These are phyloP conservation scores for Luzula sylvatica DNA, from an alignment of 176 grass and related monocot genomes.

Conservation along the genomic window DNA sequence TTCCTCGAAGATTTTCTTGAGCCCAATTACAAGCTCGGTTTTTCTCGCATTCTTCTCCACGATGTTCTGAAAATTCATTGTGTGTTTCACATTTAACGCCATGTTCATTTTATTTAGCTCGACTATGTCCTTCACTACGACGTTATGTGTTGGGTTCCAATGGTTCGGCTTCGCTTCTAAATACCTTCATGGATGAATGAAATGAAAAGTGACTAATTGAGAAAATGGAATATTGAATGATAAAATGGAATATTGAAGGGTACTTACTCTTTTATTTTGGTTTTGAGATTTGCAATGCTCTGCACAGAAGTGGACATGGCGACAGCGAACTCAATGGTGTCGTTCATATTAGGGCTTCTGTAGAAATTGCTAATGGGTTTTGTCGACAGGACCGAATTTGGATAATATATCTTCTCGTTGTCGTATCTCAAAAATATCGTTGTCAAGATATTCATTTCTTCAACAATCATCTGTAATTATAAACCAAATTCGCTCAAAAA, in stretches of 20 bases:
- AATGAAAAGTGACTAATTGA: too few relatives aligned
- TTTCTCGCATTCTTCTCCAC: constrained; percentile 60
- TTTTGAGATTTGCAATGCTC: constrained; percentile 58
- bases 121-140: constrained; percentile 72
- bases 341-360: constrained; percentile 88
- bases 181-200: constrained; percentile 49
- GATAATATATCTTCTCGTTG: constrained; percentile 94
- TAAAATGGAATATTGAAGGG: too few relatives aligned
- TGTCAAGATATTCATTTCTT: constrained; percentile 99
- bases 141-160: constrained; percentile 56
- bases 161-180: constrained; percentile 84
- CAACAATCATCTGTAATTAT: constrained; percentile 66
- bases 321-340: constrained; percentile 57
- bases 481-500: too few relatives aligned
- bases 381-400: constrained; percentile 70
- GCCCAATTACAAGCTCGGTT: constrained; percentile 70
- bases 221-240: too few relatives aligned
- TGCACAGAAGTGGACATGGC: constrained; percentile 62
- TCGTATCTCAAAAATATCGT: constrained; percentile 84
- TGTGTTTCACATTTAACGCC: constrained; percentile 55
- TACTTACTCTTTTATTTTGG: constrained; percentile 78
- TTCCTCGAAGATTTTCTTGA: constrained; percentile 91
- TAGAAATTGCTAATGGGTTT: constrained; percentile 98
- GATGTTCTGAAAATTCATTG: constrained; percentile 94
- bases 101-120: constrained; percentile 90